Conservation (phyloP, 345 rosid species). For the Euphorbia lathyris region DNA sequence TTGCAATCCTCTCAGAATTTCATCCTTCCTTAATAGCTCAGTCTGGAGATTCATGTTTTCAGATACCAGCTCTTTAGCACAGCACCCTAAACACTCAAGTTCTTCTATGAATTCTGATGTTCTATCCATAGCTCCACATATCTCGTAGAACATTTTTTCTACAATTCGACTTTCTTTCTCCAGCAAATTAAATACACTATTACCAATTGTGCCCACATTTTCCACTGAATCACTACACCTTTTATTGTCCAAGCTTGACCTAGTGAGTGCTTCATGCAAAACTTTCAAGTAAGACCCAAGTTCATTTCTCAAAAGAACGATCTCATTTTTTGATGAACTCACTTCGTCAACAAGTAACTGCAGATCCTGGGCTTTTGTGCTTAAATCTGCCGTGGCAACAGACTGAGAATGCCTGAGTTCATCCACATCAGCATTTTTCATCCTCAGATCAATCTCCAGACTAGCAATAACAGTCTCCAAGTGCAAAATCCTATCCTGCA, state of each 20-base stretch:
- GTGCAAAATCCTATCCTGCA: conserved; percentile 39
- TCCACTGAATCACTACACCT: conserved; percentile 34
- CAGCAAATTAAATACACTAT: conserved; percentile 22
- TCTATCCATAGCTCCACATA: conserved; percentile 44
- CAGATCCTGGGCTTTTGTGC: conserved; percentile 41
- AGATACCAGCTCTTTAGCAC: conserved; percentile 45
- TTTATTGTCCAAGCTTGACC: conserved; percentile 31
- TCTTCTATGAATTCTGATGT: conserved; percentile 46
- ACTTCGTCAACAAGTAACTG: conserved; percentile 31
- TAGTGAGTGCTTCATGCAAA: conserved; percentile 28
- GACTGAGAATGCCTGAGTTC: conserved; percentile 47
- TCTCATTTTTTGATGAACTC: conserved; percentile 43
- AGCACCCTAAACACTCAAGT: conserved; percentile 48
- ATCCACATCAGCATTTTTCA: conserved; percentile 47
- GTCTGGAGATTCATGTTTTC: conserved; percentile 54
- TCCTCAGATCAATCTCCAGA: conserved; percentile 49
- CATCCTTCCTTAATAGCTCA: conserved; percentile 80
- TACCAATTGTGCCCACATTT: conserved; percentile 18
- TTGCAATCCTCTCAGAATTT: conserved; percentile 66
- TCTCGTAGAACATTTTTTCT: conserved; percentile 44
- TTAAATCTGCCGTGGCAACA: conserved; percentile 38
- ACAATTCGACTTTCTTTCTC: conserved; percentile 32
- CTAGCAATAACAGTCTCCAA: conserved; percentile 46
- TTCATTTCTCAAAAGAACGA: conserved; percentile 31
- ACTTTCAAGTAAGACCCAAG: conserved; percentile 28